phyloP scores from a whole-genome alignment of 345 rosid species.

The Lepidium aucheri region DNA sequence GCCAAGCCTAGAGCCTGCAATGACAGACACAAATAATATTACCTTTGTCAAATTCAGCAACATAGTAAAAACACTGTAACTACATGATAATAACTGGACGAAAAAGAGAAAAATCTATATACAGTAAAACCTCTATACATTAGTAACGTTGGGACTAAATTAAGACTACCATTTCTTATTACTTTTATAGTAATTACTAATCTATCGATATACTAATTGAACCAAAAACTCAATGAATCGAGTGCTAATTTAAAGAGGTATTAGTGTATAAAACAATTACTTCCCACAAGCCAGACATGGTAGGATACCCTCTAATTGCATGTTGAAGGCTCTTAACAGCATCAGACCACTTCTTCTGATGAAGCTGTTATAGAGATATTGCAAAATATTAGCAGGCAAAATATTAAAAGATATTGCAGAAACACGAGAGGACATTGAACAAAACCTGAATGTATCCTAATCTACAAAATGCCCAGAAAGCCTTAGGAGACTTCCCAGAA shows the following conservation, averaged over 20 bases:
- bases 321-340: slow-evolving; percentile 89
- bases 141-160: too few relatives aligned
- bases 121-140: too few relatives aligned
- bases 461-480: slow-evolving; percentile 89
- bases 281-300: slow-evolving; percentile 82
- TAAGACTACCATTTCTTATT: too few relatives aligned
- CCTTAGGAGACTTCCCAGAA: slow-evolving; percentile 74
- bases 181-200: too few relatives aligned
- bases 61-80: background rate
- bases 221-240: too few relatives aligned
- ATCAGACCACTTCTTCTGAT: slow-evolving; percentile 73
- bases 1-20: slow-evolving; percentile 86
- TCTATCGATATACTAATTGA: too few relatives aligned
- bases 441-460: slow-evolving; percentile 74
- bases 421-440: background rate
- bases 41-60: background rate
- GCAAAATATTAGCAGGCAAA: background rate
- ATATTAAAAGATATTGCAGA: background rate
- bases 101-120: background rate
- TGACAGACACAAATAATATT: background rate
- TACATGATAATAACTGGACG: background rate
- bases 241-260: too few relatives aligned
- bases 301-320: slow-evolving; percentile 87
- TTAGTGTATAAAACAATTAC: slow-evolving; percentile 31
- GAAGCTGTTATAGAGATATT: slow-evolving; percentile 36